phyloP scores from a whole-genome alignment of 495 filamentous ascomycete species.

The Staphylotrichum longicolle region DNA sequence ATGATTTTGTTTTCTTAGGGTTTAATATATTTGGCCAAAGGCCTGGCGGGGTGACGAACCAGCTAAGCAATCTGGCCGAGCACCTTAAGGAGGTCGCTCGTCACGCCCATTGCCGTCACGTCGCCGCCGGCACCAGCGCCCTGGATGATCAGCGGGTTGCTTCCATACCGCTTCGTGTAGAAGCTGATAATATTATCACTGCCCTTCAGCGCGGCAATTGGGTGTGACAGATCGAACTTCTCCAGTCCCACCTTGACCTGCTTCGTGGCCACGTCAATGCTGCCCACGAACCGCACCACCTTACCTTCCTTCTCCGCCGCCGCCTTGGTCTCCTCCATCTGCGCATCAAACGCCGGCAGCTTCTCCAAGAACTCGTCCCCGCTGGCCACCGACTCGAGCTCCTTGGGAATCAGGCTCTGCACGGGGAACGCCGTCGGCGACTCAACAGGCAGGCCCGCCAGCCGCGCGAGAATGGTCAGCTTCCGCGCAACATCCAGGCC shows the following conservation, averaged over 20 bases:
- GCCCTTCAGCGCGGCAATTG: constrained; percentile 90
- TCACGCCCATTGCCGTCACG: constrained; percentile 95
- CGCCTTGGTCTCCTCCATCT: constrained; percentile 79
- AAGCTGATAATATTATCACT: constrained; percentile 99
- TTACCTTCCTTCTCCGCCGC: constrained; percentile 79
- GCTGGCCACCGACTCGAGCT: constrained; percentile 68
- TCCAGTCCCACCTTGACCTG: constrained; percentile 85
- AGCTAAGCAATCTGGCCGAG: constrained; percentile 48
- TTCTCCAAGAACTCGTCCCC: constrained; percentile 79
- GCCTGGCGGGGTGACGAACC: neutral
- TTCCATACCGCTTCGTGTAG: constrained; percentile 90
- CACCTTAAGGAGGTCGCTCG: constrained; percentile 84
- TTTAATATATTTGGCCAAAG: constrained; percentile 3
- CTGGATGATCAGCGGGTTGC: constrained; percentile 87
- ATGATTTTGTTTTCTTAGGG: neutral
- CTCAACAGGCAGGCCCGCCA: constrained; percentile 74
- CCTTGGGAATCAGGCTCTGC: constrained; percentile 81
- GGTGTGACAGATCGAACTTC: constrained; percentile 75
- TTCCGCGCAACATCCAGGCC: constrained; percentile 96
- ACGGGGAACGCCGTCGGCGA: constrained; percentile 84
- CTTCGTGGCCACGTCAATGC: constrained; percentile 72
- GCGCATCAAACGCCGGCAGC: constrained; percentile 71
- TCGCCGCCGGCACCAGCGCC: constrained; percentile 93
- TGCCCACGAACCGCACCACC: constrained; percentile 94
- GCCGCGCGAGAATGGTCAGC: constrained; percentile 84